Evolutionary conservation across 345 rosid genomes (phyloP).

Genomic region (Citrus reticulata): DNA sequence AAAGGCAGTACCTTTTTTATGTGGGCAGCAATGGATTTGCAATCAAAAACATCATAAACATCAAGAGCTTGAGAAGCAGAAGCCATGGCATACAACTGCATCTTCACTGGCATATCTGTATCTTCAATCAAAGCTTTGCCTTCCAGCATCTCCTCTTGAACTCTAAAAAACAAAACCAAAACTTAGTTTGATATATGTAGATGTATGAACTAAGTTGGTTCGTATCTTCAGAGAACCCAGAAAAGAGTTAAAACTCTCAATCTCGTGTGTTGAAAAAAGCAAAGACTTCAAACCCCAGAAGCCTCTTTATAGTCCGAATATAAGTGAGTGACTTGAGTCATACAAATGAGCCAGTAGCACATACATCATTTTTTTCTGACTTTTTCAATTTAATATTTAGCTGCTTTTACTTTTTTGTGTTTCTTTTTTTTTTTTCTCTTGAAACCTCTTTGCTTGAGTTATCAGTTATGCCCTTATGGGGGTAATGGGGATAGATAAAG

Average conservation of each 20-base stretch:
- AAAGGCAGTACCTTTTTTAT: slow-evolving; percentile 50
- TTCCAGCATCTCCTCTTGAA: slow-evolving; percentile 51
- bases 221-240: slow-evolving; percentile 22
- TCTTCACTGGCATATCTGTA: slow-evolving; percentile 89
- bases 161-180: neutral
- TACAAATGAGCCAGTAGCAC: slow-evolving; percentile 8
- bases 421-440: too few species aligned
- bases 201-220: neutral
- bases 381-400: slow-evolving; percentile 3
- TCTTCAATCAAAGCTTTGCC: slow-evolving; percentile 76
- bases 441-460: too few species aligned
- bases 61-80: slow-evolving; percentile 80
- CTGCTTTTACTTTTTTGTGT: neutral
- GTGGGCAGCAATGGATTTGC: slow-evolving; percentile 58
- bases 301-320: slow-evolving; percentile 10
- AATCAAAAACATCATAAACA: slow-evolving; percentile 60
- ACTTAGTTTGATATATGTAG: slow-evolving; percentile 5
- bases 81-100: slow-evolving; percentile 88
- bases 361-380: slow-evolving; percentile 5
- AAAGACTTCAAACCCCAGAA: neutral
- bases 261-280: slow-evolving; percentile 9
- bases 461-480: too few species aligned
- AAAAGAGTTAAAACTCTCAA: slow-evolving; percentile 5
- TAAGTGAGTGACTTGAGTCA: neutral
- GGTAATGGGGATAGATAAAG: slow-evolving; percentile 17